A percentile compares a stretch with the other conserved stretches of the same genome.
Evolutionary conservation across 2,329 filamentous ascomycete genomes (phyloP).

Genomic region (Exserohilum rostratum): DNA sequence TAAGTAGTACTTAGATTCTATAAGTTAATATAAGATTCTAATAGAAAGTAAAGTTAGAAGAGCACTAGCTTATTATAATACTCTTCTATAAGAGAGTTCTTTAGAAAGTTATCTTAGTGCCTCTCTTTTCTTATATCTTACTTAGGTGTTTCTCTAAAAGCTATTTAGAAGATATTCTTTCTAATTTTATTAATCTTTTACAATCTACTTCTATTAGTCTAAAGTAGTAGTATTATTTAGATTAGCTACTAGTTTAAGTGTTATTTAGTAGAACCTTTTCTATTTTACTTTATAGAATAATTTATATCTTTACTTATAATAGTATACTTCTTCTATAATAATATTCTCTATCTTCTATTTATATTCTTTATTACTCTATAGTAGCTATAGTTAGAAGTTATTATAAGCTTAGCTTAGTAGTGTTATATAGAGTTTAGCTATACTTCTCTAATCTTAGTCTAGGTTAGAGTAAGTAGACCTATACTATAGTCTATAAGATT

Average conservation of each 20-base stretch:
- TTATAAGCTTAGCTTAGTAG: no score
- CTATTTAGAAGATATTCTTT: neutral
- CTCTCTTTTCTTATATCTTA: neutral
- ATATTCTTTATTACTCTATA: neutral
- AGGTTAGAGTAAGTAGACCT: no score
- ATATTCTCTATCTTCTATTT: neutral
- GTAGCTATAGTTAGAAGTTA: no score
- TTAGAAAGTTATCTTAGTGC: neutral
- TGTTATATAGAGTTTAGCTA: no score
- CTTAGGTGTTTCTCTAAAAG: neutral
- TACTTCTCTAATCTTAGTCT: no score
- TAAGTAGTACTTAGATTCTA: neutral
- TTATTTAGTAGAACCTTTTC: neutral
- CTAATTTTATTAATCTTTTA: neutral
- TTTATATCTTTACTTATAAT: neutral
- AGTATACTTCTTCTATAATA: neutral
- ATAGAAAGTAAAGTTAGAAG: neutral
- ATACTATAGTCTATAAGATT: no score
- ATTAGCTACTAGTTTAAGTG: neutral
- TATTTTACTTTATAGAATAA: neutral
- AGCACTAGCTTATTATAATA: neutral
- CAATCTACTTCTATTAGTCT: neutral
- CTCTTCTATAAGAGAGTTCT: neutral
- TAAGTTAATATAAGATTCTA: neutral
- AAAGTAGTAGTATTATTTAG: neutral